Evolutionary conservation across 1,284 basidiomycete species (phyloP).

Genomic region (Moniliella sp.): DNA sequence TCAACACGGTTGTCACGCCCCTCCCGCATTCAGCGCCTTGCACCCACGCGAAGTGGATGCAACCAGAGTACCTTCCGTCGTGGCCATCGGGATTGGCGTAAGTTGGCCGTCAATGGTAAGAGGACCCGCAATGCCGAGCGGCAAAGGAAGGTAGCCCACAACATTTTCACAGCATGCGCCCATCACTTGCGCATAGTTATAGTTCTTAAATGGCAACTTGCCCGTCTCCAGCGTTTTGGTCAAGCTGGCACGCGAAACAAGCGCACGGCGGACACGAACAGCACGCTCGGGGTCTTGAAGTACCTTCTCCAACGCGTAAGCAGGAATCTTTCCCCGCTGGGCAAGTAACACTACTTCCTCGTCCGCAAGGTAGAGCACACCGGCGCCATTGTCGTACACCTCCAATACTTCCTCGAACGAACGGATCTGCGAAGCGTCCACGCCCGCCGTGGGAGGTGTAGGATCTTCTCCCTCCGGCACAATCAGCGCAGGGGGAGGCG

Average conservation of each 20-base stretch:
- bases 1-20: slow-evolving; percentile 86
- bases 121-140: slow-evolving; percentile 87
- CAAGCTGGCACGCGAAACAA: slow-evolving; percentile 69
- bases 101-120: slow-evolving; percentile 71
- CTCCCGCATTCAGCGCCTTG: slow-evolving; percentile 87
- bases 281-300: slow-evolving; percentile 67
- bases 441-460: slow-evolving; percentile 7
- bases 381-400: slow-evolving; percentile 59
- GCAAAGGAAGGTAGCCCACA: slow-evolving; percentile 84
- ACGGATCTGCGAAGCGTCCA: no score
- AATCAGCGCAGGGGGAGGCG: no score
- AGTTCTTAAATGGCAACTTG: slow-evolving; percentile 59
- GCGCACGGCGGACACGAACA: slow-evolving; percentile 64
- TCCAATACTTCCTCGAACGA: slow-evolving; percentile 56
- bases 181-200: slow-evolving; percentile 80
- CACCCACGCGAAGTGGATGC: slow-evolving; percentile 88
- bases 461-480: no score
- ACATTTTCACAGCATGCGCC: slow-evolving; percentile 99
- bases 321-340: slow-evolving; percentile 75
- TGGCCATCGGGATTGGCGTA: slow-evolving; percentile 91
- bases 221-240: slow-evolving; percentile 69
- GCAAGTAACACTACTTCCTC: slow-evolving; percentile 76
- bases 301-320: slow-evolving; percentile 83
- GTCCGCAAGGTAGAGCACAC: slow-evolving; percentile 49
- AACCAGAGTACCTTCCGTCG: slow-evolving; percentile 90